These are phyloP conservation scores for Endogone sp. DNA, from an alignment of 192 early-diverging fungal genomes.

Conservation along the genomic window DNA sequence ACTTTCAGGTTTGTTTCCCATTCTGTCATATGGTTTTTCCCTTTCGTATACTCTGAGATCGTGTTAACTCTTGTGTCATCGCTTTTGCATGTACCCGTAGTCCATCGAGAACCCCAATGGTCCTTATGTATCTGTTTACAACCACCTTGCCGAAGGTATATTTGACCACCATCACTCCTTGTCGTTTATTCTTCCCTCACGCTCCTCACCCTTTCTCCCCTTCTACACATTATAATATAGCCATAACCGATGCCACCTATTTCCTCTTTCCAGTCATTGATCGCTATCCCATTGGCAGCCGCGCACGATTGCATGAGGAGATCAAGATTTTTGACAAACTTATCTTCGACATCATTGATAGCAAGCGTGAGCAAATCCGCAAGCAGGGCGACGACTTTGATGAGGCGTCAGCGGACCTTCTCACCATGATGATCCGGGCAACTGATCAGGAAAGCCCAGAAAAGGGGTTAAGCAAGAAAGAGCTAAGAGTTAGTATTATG, in stretches of 20 bases:
- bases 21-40: too few relatives aligned
- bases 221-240: not conserved
- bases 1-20: not conserved
- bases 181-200: not conserved
- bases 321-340: not conserved
- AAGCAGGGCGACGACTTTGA: not conserved
- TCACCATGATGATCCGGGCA: conserved; percentile 3
- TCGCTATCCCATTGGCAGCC: not conserved
- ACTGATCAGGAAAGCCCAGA: not conserved
- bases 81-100: conserved; percentile 1
- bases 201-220: too few relatives aligned
- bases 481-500: not conserved
- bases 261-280: not conserved
- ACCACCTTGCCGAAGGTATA: not conserved
- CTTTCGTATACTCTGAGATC: too few relatives aligned
- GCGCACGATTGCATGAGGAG: not conserved
- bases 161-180: too few relatives aligned
- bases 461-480: not conserved
- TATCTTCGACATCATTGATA: not conserved
- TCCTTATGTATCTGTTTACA: conserved; percentile 8
- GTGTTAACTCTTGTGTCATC: not conserved
- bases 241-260: not conserved
- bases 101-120: conserved; percentile 9
- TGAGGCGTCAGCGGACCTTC: not conserved
- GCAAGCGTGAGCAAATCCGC: not conserved